Evolutionary conservation across 768 basidiomycete genomes (phyloP), one percentile per base, ranked within the genome.

Genomic region (Rhodotorula graminis): DNA sequence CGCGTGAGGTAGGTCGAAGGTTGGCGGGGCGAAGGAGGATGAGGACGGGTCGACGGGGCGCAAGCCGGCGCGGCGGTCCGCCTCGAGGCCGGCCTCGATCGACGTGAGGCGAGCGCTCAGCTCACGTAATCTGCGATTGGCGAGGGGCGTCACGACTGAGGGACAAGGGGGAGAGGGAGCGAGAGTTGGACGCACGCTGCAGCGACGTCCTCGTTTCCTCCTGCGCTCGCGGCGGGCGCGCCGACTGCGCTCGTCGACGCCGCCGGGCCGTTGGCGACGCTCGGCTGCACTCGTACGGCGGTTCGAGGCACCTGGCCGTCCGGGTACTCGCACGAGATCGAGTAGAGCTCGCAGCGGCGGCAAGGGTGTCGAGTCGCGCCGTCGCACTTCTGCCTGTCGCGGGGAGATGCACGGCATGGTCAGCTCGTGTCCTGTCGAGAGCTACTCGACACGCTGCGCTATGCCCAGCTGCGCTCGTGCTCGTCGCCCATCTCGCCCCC

Each of bases 311-410:
- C 52, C 23, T 72, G 46, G 11, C 71, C 71, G 29, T 66, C 53
- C 55, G 65, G 57, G 27, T 64, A 64, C 11, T 15, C 27, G 33
- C 61, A 47, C 25, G 10, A 5, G 8, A 62, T 55, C 5, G n/a
- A 40, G 44, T 73, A 73, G 15, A 73, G 60, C n/a, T 73, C 72
- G 31, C 72, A 73, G 8, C 72, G 31, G 11, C 68, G 52, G 33
- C 72, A 73, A 0, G 67, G 67, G 25, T 33, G 33, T 7, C 60
- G 27, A 4, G 61, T 49, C 23, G 61, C 61, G 49, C 67, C 72
- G n/a, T 73, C 72, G 49, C 72, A 73, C 37, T 73, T 73, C 61
- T 73, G 72, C 61, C 63, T 59, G 44, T 64, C 16, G 42, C 21
- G 33, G 1, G 16, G 65, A 25, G 27, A n/a, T 1, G 50, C 1